Base-by-base conservation (phyloP, 257 asterid species). In the Linaria vulgaris region DNA sequence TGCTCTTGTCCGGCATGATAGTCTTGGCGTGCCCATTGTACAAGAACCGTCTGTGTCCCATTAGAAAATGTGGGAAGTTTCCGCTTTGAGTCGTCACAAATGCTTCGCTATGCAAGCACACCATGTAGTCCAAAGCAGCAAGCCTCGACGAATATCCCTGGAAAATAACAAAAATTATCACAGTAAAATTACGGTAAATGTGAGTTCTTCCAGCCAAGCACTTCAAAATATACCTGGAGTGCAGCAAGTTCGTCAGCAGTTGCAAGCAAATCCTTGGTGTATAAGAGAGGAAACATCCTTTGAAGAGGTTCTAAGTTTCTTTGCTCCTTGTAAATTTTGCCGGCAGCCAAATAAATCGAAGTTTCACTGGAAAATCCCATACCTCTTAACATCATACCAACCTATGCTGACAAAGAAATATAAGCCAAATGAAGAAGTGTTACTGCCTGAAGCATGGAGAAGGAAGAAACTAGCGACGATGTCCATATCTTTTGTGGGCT, bases 1-100 rank as follows among this genome's bases (percentile, higher is more conserved):
- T 87, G 87, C 66, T 83, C 66, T 90, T 90, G 66, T 90, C 87
- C 4, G 97, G 97, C 74, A 76, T 83, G 74, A 90, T 83, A 19
- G 97, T 85, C 76, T 85, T 87, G 7, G 97, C 91, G 10, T 90
- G 97, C 27, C 97, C 97, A 51, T 84, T 84, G 77, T 79, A 78
- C 63, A 90, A 66, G 70, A 85, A 90, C 65, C 92, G 80, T 71
- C 97, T 70, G 56, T 90, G 97, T 9, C 97, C 97, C 83, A 90
- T 82, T 54, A 90, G 79, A 79, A 90, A 90, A 74, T 90, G 92
- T 37, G 97, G 97, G 70, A 90, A 90, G 81, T 90, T 90, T 73
- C 96, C 97, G 30, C 96, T 92, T 83, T 90, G 97, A 48, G 97
- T 87, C 31, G 92, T 90, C n/a, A 87, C 95, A 73, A 90, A 90